Conservation (phyloP, 345 rosid species). For the Salix brachista region DNA sequence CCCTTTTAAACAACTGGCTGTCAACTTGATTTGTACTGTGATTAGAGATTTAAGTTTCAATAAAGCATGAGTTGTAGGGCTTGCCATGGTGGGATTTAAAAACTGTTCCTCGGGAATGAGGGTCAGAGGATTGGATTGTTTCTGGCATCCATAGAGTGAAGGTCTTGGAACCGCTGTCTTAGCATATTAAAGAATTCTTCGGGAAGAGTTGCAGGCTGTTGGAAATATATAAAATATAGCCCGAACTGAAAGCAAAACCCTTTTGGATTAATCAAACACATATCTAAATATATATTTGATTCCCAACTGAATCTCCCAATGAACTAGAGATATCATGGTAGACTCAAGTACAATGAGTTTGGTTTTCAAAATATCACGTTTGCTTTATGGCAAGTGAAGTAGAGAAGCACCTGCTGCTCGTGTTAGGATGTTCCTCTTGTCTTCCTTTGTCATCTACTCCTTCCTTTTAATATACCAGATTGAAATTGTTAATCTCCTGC, state of each 20-base stretch:
- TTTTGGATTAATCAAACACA: slow-evolving; percentile 30
- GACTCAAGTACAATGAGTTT: slow-evolving; percentile 19
- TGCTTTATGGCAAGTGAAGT: slow-evolving; percentile 5
- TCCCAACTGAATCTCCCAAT: slow-evolving; percentile 28
- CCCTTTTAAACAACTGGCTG: slow-evolving; percentile 8
- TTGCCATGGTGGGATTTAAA: slow-evolving; percentile 18
- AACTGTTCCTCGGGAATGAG: slow-evolving; percentile 1
- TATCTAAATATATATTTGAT: slow-evolving; percentile 12
- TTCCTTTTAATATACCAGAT: slow-evolving; percentile 10
- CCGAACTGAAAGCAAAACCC: slow-evolving; percentile 27
- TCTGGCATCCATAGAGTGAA: slow-evolving; percentile 6
- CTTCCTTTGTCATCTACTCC: neutral
- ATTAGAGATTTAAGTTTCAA: slow-evolving; percentile 17
- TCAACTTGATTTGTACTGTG: slow-evolving; percentile 7
- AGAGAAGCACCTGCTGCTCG: neutral
- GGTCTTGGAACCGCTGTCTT: slow-evolving; percentile 5
- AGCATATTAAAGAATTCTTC: slow-evolving; percentile 13
- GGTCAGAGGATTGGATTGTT: slow-evolving; percentile 10
- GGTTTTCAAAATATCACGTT: slow-evolving; percentile 26
- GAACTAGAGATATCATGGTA: slow-evolving; percentile 30
- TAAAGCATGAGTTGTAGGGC: slow-evolving; percentile 28
- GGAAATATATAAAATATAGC: slow-evolving; percentile 18
- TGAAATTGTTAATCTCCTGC: slow-evolving; percentile 15
- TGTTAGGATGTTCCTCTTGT: slow-evolving; percentile 17
- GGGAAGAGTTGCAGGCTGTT: slow-evolving; percentile 35